phyloP scores from a whole-genome alignment of 371 early-diverging fungal genomes.

The Encephalitozoon romaleae region DNA sequence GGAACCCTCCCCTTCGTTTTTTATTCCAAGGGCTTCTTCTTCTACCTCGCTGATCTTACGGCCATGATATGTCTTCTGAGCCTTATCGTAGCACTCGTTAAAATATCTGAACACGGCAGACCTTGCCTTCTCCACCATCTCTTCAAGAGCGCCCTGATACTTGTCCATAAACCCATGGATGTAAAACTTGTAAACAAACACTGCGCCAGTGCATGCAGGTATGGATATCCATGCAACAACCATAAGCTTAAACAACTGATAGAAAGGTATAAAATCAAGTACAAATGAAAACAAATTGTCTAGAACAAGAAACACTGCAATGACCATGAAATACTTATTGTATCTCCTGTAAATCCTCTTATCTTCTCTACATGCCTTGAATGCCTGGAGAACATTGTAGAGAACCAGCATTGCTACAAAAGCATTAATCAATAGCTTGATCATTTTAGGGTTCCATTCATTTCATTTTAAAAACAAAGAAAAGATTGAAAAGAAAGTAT shows the following conservation, averaged over 20 bases:
- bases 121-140: constrained; percentile 18
- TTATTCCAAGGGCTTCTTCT: neutral
- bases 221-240: constrained; percentile 39
- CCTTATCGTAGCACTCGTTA: neutral
- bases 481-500: neutral
- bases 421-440: constrained; percentile 27
- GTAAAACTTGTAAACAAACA: constrained; percentile 51
- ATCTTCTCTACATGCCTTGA: constrained; percentile 20
- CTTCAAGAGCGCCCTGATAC: constrained; percentile 36
- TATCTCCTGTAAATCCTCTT: constrained; percentile 24
- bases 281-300: constrained; percentile 47
- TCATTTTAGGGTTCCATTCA: constrained; percentile 19
- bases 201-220: constrained; percentile 37
- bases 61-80: neutral
- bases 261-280: constrained; percentile 39
- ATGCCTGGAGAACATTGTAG: constrained; percentile 38
- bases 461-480: constrained; percentile 13
- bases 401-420: constrained; percentile 17
- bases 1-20: neutral
- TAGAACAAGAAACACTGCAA: constrained; percentile 33
- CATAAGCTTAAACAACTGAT: constrained; percentile 39
- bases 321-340: constrained; percentile 46
- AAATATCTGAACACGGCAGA: neutral
- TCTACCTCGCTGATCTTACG: neutral
- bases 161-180: constrained; percentile 25